Base-by-base conservation (phyloP, 129 eudicot genomes). In the Flaveria robusta region DNA sequence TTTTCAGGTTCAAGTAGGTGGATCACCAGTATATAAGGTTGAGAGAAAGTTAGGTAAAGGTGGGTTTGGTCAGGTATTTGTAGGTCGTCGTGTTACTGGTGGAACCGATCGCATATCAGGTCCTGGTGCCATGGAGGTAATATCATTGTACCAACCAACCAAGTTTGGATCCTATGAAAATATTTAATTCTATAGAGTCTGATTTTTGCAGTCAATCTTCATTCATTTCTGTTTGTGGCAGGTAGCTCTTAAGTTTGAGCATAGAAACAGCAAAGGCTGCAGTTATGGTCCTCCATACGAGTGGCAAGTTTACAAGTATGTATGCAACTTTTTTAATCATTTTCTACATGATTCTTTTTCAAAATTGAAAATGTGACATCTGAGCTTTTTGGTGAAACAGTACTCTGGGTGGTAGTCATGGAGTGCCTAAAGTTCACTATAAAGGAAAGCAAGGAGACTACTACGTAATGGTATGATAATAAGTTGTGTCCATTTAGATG, bases 301-400 rank as follows among this genome's bases (percentile, higher is more conserved):
- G 87, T 91, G 97, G 97, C 97, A 91, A 83, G 97, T 91, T 64
- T 91, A 91, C 90, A 91, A 91, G 97, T 91, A 91, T 19, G 89
- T 45, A 58, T 45, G 27, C 14, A 16, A 16, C 6, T 76, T 71
- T 42, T 14, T n/a, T 16, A 66, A 54, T 23, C 56, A 49, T 5
- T 8, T 34, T 39, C 5, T 16, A 59, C 16, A 15, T n/a, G 13
- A 22, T 7, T 52, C 13, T 65, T 77, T 74, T 58, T 29, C 14
- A 34, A 45, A 13, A 34, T 1, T 19, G 10, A 26, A 70, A 19
- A 58, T 42, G 24, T 39, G 19, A 18, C 58, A 16, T 71, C 23
- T 22, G 31, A 42, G 51, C 54, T 6, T 51, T 65, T 77, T 82
- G 76, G 70, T 22, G 47, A 52, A 71, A 72, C 87, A 91, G 97